Conservation (phyloP, 139 green algal species). For the Micromonas commoda region DNA sequence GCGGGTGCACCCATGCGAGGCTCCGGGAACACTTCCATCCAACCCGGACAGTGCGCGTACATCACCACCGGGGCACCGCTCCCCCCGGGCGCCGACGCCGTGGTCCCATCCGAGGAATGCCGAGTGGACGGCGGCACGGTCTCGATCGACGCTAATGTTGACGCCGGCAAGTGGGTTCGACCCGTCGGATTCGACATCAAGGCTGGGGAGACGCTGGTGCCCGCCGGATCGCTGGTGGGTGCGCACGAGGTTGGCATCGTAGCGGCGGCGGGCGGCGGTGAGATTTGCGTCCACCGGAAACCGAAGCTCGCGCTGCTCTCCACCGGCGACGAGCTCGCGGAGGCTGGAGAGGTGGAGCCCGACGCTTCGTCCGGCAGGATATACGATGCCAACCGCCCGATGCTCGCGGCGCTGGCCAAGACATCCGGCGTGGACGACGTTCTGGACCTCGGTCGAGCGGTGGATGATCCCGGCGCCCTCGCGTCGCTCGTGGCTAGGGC, state of each 20-base stretch:
- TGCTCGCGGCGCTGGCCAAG: slow-evolving; percentile 72
- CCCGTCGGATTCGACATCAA: slow-evolving; percentile 39
- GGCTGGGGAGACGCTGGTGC: slow-evolving; percentile 57
- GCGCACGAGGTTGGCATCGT: slow-evolving; percentile 82
- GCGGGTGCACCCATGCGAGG: neutral
- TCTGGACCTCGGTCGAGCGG: slow-evolving; percentile 72
- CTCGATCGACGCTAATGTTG: slow-evolving; percentile 23
- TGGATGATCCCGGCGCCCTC: slow-evolving; percentile 45
- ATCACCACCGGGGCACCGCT: slow-evolving; percentile 39
- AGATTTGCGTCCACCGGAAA: slow-evolving; percentile 39
- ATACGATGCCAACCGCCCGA: slow-evolving; percentile 78
- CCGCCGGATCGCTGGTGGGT: slow-evolving; percentile 57
- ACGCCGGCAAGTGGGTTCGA: slow-evolving; percentile 42
- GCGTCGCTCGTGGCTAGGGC: slow-evolving; percentile 58
- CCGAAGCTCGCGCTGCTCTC: slow-evolving; percentile 76
- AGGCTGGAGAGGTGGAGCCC: slow-evolving; percentile 30
- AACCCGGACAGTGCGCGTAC: slow-evolving; percentile 21
- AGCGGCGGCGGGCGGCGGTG: slow-evolving; percentile 68
- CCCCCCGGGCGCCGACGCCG: slow-evolving; percentile 41
- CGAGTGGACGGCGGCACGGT: slow-evolving; percentile 12
- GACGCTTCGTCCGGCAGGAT: slow-evolving; percentile 63
- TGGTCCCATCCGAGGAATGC: slow-evolving; percentile 38
- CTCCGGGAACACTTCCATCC: neutral
- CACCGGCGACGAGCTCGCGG: slow-evolving; percentile 71
- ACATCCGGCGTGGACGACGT: slow-evolving; percentile 19